These are phyloP conservation scores for Phytomonas francai DNA, from an alignment of 208 protist genomes.

Conservation along the genomic window DNA sequence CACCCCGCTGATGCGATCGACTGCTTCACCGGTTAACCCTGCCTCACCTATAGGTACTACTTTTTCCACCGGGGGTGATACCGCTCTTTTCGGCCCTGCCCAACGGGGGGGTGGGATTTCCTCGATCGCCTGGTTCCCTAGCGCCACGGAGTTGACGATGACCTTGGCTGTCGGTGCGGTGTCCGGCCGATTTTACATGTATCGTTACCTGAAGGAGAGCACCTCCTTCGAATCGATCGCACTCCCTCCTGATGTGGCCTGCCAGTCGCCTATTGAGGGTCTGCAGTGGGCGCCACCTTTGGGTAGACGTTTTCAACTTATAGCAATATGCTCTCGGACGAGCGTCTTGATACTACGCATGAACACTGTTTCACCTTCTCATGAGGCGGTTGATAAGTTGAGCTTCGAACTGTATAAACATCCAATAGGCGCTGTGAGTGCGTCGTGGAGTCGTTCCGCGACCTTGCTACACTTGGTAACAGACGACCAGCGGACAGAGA, in stretches of 20 bases:
- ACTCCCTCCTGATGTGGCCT: slow-evolving; percentile 24
- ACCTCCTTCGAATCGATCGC: slow-evolving; percentile 40
- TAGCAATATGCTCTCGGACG: slow-evolving; percentile 65
- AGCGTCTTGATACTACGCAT: slow-evolving; percentile 72
- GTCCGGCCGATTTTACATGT: slow-evolving; percentile 70
- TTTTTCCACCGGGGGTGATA: not conserved
- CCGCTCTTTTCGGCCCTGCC: not conserved
- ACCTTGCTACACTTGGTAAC: slow-evolving; percentile 66
- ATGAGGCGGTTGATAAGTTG: slow-evolving; percentile 22
- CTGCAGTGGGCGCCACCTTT: slow-evolving; percentile 72
- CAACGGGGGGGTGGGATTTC: slow-evolving; percentile 39
- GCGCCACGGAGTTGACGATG: slow-evolving; percentile 60
- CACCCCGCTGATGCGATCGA: not conserved
- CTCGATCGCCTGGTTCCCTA: slow-evolving; percentile 81
- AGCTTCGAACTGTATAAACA: slow-evolving; percentile 62
- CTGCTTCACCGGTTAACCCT: not conserved
- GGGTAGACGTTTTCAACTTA: slow-evolving; percentile 73
- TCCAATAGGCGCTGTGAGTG: slow-evolving; percentile 57
- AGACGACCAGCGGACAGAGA: slow-evolving; percentile 34
- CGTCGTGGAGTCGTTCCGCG: slow-evolving; percentile 71
- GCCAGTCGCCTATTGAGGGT: slow-evolving; percentile 43
- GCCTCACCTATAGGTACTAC: not conserved
- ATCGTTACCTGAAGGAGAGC: slow-evolving; percentile 57
- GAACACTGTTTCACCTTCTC: slow-evolving; percentile 72
- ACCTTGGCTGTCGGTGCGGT: slow-evolving; percentile 76